Conservation (phyloP, 2,329 filamentous ascomycete genomes). For the Cercospora berteroae region DNA sequence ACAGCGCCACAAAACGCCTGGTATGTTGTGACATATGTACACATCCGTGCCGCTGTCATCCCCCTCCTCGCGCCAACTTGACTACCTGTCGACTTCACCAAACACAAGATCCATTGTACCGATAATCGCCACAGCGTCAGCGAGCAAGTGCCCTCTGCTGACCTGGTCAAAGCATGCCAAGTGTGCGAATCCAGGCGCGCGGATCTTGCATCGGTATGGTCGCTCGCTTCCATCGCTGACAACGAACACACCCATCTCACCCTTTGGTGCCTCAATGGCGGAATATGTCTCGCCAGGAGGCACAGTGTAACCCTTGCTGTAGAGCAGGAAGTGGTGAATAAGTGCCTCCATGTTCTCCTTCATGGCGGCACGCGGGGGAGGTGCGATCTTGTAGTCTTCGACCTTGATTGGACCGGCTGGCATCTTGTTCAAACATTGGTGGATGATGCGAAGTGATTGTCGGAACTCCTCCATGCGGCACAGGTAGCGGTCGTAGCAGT, state of each 20-base stretch:
- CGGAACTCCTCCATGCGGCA: constrained; percentile 99
- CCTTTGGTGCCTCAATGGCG: constrained; percentile 98
- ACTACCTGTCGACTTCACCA: constrained; percentile 45
- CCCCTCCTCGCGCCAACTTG: not conserved
- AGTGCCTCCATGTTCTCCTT: constrained; percentile 99
- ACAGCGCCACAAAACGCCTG: constrained; percentile 15
- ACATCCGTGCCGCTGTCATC: constrained; percentile 4
- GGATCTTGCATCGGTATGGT: constrained; percentile 96
- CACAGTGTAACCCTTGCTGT: constrained; percentile 96
- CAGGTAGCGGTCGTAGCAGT: constrained; percentile 98
- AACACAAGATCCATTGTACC: constrained; percentile 69
- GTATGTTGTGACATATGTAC: constrained; percentile 16
- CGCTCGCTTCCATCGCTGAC: constrained; percentile 95
- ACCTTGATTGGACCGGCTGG: constrained; percentile 89
- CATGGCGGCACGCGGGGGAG: constrained; percentile 95
- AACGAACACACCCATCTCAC: constrained; percentile 97
- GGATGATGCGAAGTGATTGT: constrained; percentile 95
- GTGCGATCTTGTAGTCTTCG: constrained; percentile 98
- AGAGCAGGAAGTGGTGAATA: constrained; percentile 98
- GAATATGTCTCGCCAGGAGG: constrained; percentile 98
- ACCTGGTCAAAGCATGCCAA: constrained; percentile 92
- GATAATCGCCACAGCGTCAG: constrained; percentile 95
- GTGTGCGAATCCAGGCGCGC: constrained; percentile 95
- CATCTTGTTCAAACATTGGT: constrained; percentile 99
- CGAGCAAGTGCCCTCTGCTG: constrained; percentile 84